phyloP scores from a whole-genome alignment of 75 land plant species.

The Sequoiadendron giganteum region DNA sequence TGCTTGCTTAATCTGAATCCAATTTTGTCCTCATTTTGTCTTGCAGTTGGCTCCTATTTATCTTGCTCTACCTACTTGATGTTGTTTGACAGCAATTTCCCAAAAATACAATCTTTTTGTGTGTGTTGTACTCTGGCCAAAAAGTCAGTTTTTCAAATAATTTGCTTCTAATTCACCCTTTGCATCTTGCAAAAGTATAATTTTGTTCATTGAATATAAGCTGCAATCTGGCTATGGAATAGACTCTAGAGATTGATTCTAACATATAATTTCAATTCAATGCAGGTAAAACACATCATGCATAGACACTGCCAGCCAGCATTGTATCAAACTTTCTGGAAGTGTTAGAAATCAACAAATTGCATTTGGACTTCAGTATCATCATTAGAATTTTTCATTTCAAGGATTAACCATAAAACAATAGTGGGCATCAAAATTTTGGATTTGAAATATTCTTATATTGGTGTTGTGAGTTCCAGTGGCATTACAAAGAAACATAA shows the following conservation, averaged over 20 bases:
- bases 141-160: not conserved
- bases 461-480: not conserved
- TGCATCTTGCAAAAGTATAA: not conserved
- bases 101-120: not conserved
- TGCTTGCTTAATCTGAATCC: not conserved
- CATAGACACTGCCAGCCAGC: not conserved
- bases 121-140: not conserved
- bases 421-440: not conserved
- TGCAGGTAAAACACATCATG: not conserved
- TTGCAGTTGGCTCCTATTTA: not conserved
- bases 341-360: not conserved
- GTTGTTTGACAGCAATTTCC: not conserved
- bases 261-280: not conserved
- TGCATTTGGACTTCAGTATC: not conserved
- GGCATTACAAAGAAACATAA: constrained; percentile 4
- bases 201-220: not conserved
- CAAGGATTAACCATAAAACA: not conserved
- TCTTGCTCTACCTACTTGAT: not conserved
- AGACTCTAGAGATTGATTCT: not conserved
- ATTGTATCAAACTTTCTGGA: not conserved
- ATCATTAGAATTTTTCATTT: not conserved
- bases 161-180: not conserved
- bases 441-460: not conserved
- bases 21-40: not conserved
- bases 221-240: not conserved